Percentiles rank a stretch among this genome's conserved stretches.
Conservation (phyloP, 306 rosid genomes). For the Pachyrhizus erosus region DNA sequence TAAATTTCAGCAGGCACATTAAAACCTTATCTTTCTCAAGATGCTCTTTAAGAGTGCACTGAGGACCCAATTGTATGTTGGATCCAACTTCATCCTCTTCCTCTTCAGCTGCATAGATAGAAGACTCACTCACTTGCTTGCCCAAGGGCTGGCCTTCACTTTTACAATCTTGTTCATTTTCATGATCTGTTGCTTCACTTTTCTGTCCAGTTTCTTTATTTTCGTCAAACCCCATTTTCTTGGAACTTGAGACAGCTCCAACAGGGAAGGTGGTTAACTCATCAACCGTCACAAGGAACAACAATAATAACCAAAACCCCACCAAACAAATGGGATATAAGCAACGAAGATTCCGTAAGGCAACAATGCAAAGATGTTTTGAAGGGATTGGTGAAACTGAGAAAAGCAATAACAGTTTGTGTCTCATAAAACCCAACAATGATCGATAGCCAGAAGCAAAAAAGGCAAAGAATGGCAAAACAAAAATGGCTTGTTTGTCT, state of each 20-base stretch:
- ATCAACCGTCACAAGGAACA: conserved; percentile 32
- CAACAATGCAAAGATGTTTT: neutral
- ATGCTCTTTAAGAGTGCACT: conserved; percentile 74
- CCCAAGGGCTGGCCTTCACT: conserved; percentile 36
- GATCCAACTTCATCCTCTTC: conserved; percentile 63
- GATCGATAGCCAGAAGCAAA: conserved; percentile 14
- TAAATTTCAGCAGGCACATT: neutral
- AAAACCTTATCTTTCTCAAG: conserved; percentile 89
- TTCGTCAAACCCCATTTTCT: conserved; percentile 68
- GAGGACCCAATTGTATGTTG: conserved; percentile 76
- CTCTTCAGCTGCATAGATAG: conserved; percentile 60
- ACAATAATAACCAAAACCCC: neutral
- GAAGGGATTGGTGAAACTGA: conserved; percentile 30
- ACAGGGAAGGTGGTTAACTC: conserved; percentile 51
- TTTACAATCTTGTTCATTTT: neutral
- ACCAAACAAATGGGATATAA: neutral
- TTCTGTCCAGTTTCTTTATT: conserved; percentile 40
- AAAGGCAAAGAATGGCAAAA: neutral
- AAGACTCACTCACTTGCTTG: conserved; percentile 60
- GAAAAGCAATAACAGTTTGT: conserved; percentile 23
- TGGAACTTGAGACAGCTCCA: conserved; percentile 58
- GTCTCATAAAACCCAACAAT: conserved; percentile 40
- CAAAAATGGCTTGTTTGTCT: conserved; percentile 35
- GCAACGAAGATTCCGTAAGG: neutral
- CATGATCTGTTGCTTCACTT: conserved; percentile 12